Conservation (phyloP, 2,329 filamentous ascomycete genomes). For the Conoideocrella luteorostrata region DNA sequence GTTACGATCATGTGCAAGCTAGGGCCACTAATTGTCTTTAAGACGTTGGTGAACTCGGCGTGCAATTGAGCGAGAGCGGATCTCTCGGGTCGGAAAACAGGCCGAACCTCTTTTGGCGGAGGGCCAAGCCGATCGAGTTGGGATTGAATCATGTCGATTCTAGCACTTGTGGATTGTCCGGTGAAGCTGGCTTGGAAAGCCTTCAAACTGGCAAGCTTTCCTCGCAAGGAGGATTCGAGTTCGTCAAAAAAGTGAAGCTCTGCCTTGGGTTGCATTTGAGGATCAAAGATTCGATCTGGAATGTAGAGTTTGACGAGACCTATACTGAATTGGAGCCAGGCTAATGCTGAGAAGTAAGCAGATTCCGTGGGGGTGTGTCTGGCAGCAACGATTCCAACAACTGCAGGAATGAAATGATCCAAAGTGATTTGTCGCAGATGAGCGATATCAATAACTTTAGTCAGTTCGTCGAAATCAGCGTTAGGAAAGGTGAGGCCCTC, state of each 20-base stretch:
- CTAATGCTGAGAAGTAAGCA: constrained; percentile 38
- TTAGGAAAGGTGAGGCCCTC: constrained; percentile 4
- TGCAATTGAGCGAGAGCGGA: constrained; percentile 69
- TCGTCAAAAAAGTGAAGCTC: constrained; percentile 54
- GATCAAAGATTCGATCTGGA: constrained; percentile 81
- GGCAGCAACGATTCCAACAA: constrained; percentile 34
- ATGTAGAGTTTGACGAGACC: constrained; percentile 74
- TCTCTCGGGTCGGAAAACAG: constrained; percentile 63
- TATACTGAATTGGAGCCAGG: constrained; percentile 71
- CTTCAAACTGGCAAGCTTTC: constrained; percentile 53
- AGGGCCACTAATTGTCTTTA: constrained; percentile 55
- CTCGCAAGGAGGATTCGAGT: constrained; percentile 47
- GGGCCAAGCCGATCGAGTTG: constrained; percentile 60
- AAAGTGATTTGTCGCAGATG: constrained; percentile 32
- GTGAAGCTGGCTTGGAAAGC: constrained; percentile 62
- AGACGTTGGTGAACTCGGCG: constrained; percentile 72
- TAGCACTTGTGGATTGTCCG: constrained; percentile 60
- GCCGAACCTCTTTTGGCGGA: constrained; percentile 55
- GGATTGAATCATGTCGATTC: constrained; percentile 55
- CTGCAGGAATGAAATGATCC: constrained; percentile 39
- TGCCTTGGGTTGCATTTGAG: constrained; percentile 59
- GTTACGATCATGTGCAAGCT: constrained; percentile 3
- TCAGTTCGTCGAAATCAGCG: constrained; percentile 16
- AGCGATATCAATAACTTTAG: constrained; percentile 20
- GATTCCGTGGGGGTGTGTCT: constrained; percentile 13